These are phyloP conservation scores for Lavandula angustifolia DNA, from an alignment of 257 asterid genomes.

Conservation along the genomic window DNA sequence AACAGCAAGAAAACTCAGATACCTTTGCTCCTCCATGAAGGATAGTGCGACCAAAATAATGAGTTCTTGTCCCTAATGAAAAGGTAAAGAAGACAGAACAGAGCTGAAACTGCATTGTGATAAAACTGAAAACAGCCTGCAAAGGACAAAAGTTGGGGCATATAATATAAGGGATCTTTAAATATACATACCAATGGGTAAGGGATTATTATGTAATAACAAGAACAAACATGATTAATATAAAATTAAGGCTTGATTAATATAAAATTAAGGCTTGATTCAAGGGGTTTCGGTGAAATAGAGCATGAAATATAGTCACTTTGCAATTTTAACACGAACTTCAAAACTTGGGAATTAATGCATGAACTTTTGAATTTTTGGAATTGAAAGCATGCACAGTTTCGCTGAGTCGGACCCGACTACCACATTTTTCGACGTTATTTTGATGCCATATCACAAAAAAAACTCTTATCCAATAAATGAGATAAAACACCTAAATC, in stretches of 20 bases:
- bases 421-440: too few relatives aligned
- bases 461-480: too few relatives aligned
- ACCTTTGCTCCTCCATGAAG: conserved; percentile 99
- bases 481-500: too few relatives aligned
- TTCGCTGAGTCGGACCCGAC: too few relatives aligned
- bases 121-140: conserved; percentile 95
- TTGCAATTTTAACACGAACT: too few relatives aligned
- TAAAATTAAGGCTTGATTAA: conserved; percentile 18
- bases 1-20: conserved; percentile 25
- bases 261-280: conserved; percentile 18
- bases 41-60: conserved; percentile 96
- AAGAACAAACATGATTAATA: background rate
- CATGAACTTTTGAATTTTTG: too few relatives aligned
- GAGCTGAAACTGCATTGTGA: conserved; percentile 98
- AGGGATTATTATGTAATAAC: background rate
- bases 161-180: conserved; percentile 12
- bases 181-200: background rate
- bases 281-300: background rate
- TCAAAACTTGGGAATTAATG: too few relatives aligned
- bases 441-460: too few relatives aligned
- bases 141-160: conserved; percentile 23
- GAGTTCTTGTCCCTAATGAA: conserved; percentile 93
- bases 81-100: conserved; percentile 95
- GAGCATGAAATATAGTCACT: too few relatives aligned
- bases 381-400: too few relatives aligned